Evolutionary conservation across 116 monocot species (phyloP).

Genomic region (Trichopus zeylanicus): DNA sequence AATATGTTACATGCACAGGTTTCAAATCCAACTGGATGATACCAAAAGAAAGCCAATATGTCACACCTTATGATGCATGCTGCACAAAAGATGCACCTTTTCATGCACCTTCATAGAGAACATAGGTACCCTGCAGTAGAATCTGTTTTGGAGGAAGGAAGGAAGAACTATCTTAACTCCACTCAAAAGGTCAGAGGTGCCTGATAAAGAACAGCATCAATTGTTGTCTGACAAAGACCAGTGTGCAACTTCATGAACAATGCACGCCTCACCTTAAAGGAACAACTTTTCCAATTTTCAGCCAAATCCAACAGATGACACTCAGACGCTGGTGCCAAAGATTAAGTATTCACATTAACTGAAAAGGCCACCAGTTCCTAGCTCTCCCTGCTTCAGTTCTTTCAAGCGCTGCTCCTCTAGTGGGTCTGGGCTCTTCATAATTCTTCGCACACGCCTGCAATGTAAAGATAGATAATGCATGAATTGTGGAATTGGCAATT

Average conservation of each 20-base stretch:
- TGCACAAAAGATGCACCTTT: conserved; percentile 30
- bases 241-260: conserved; percentile 34
- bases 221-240: conserved; percentile 26
- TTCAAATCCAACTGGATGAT: conserved; percentile 38
- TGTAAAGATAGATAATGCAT: neutral
- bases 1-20: conserved; percentile 53
- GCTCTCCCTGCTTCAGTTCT: conserved; percentile 68
- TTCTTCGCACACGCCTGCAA: conserved; percentile 51
- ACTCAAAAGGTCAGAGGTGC: conserved; percentile 32
- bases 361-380: conserved; percentile 55
- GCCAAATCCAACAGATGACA: conserved; percentile 9
- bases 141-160: conserved; percentile 23
- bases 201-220: conserved; percentile 61
- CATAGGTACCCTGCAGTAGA: conserved; percentile 52
- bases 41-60: conserved; percentile 52
- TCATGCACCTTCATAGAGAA: conserved; percentile 29
- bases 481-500: neutral
- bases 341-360: conserved; percentile 20
- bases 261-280: conserved; percentile 57
- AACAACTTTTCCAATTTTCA: neutral
- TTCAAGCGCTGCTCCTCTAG: conserved; percentile 72
- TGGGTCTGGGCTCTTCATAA: conserved; percentile 95
- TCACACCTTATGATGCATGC: conserved; percentile 64
- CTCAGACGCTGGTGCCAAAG: conserved; percentile 1
- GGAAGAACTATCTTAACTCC: conserved; percentile 29